Percentiles rank a stretch among this genome's conserved stretches.
Conservation (phyloP, 1,139 yeast species). For the Hyphopichia buzzinii region DNA sequence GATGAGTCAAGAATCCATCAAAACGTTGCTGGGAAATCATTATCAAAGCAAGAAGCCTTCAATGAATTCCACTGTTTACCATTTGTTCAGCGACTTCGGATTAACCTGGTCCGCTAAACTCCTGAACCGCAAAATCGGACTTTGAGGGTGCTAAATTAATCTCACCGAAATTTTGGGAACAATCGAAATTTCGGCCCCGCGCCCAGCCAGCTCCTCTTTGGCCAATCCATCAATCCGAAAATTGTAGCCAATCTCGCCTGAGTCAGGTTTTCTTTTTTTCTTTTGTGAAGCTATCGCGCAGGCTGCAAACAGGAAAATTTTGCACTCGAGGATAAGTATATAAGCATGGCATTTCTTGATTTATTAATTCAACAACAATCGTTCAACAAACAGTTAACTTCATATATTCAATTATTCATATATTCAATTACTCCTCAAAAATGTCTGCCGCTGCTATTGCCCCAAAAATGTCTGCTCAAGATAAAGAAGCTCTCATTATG, state of each 20-base stretch:
- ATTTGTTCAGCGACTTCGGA: background rate
- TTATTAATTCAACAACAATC: too few species aligned
- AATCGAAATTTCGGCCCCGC: background rate
- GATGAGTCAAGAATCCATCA: too few species aligned
- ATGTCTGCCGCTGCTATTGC: conserved; percentile 3
- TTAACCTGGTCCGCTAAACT: background rate
- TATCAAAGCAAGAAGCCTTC: too few species aligned
- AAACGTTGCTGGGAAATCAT: too few species aligned
- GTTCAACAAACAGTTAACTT: too few species aligned
- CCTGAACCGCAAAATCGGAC: background rate
- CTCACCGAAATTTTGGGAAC: background rate
- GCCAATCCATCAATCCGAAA: background rate
- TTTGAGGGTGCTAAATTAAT: background rate
- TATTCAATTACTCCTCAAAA: too few species aligned
- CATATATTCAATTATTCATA: too few species aligned
- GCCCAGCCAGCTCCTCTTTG: background rate
- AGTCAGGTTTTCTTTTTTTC: background rate
- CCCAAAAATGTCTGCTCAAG: conserved; percentile 33
- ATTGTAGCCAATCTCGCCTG: background rate
- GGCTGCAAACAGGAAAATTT: background rate
- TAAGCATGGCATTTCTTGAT: background rate
- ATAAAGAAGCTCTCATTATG: conserved; percentile 51
- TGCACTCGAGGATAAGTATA: background rate
- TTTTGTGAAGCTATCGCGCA: background rate
- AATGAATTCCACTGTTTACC: too few species aligned